These are phyloP conservation scores for Capronia epimyces DNA, from an alignment of 2,329 filamentous ascomycete genomes.

Conservation along the genomic window DNA sequence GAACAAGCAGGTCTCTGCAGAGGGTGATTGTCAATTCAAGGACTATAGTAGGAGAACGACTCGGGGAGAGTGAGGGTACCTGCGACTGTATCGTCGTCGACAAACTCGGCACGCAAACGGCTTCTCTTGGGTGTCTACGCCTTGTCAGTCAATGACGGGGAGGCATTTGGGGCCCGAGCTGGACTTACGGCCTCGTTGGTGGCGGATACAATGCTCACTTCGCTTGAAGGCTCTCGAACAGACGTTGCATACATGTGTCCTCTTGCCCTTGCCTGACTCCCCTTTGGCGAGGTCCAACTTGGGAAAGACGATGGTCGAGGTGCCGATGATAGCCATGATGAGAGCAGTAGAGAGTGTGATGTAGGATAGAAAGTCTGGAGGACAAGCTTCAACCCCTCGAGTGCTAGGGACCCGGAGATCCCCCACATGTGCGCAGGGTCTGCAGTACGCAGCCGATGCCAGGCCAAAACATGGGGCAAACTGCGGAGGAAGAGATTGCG, in stretches of 20 bases:
- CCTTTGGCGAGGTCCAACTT: conserved; percentile 18
- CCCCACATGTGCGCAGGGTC: neutral
- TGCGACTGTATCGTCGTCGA: conserved; percentile 34
- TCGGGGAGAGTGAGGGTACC: conserved; percentile 26
- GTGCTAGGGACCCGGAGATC: neutral
- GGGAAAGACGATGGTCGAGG: conserved; percentile 19
- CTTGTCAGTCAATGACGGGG: conserved; percentile 3
- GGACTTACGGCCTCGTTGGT: conserved; percentile 33
- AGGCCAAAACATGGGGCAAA: conserved; percentile 8
- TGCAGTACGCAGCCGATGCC: neutral
- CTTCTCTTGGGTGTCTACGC: conserved; percentile 32
- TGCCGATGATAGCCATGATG: conserved; percentile 16
- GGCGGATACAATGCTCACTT: conserved; percentile 35
- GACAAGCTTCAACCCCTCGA: neutral
- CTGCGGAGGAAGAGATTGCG: conserved; percentile 9
- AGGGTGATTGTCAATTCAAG: conserved; percentile 5
- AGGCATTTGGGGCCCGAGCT: neutral
- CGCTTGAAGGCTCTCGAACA: conserved; percentile 35
- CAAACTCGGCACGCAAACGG: conserved; percentile 35
- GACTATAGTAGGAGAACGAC: neutral
- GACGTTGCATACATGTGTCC: conserved; percentile 29
- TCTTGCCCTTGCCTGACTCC: conserved; percentile 11
- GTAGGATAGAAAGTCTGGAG: neutral
- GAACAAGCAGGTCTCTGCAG: conserved; percentile 34
- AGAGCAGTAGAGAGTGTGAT: neutral